Evolutionary conservation across 139 green algal species (phyloP).

Genomic region (Asterochloris erici): DNA sequence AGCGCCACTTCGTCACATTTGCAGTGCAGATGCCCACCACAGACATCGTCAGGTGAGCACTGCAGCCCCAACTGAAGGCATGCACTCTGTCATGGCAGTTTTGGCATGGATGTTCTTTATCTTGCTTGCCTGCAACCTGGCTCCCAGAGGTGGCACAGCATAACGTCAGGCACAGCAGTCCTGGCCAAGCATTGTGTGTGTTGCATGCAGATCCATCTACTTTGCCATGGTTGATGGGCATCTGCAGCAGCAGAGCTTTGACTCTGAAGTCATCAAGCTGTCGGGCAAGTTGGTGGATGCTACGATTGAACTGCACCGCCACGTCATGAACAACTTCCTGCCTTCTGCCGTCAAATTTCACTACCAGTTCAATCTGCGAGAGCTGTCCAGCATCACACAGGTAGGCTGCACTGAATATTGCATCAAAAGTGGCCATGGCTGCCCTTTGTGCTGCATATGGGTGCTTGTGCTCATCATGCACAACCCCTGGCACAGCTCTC

Average conservation of each 20-base stretch:
- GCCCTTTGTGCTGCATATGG: too few species aligned
- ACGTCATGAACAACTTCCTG: slow-evolving; percentile 86
- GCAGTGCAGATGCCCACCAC: slow-evolving; percentile 70
- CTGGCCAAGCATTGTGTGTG: too few species aligned
- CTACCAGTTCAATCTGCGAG: slow-evolving; percentile 92
- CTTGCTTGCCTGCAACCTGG: neutral
- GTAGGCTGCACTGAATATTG: neutral
- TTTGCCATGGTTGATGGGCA: slow-evolving; percentile 59
- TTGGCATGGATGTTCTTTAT: neutral
- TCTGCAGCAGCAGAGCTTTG: slow-evolving; percentile 52
- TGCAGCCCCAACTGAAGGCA: too few species aligned
- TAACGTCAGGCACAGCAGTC: neutral
- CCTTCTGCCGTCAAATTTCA: slow-evolving; percentile 86
- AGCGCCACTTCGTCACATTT: slow-evolving; percentile 91
- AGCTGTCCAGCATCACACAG: slow-evolving; percentile 76
- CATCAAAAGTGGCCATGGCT: too few species aligned
- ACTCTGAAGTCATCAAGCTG: slow-evolving; percentile 62
- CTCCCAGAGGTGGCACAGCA: neutral
- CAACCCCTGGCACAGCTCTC: too few species aligned
- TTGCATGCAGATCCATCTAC: slow-evolving; percentile 36
- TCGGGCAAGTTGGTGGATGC: slow-evolving; percentile 74
- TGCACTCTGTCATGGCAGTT: neutral
- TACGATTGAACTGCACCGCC: slow-evolving; percentile 80
- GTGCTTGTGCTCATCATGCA: too few species aligned
- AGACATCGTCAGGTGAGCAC: slow-evolving; percentile 57